A percentile compares a stretch with the other conserved stretches of the same genome.
Conservation (phyloP, 1,284 basidiomycete species). For the Leucoagaricus sp. region DNA sequence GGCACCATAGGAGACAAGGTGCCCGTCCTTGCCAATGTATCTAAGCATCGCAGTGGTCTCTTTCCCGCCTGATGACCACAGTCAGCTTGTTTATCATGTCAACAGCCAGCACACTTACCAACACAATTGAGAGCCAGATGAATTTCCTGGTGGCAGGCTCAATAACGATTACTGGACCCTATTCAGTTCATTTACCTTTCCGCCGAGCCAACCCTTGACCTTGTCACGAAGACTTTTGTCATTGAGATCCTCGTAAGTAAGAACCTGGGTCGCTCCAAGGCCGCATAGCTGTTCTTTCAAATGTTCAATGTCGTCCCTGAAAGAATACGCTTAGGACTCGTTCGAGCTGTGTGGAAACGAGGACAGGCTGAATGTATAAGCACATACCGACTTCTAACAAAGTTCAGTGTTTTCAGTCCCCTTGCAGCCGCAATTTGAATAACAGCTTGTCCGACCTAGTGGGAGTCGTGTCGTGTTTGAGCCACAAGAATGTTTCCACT, state of each 20-base stretch:
- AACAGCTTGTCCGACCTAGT: slow-evolving; percentile 74
- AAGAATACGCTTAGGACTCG: not conserved
- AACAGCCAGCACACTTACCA: slow-evolving; percentile 28
- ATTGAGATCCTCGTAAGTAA: slow-evolving; percentile 71
- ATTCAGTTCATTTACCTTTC: slow-evolving; percentile 40
- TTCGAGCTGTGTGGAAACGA: not conserved
- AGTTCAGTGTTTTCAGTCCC: slow-evolving; percentile 75
- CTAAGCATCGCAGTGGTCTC: slow-evolving; percentile 69
- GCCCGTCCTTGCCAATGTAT: slow-evolving; percentile 63
- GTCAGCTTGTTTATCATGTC: not conserved
- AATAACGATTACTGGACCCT: not conserved
- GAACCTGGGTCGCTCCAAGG: slow-evolving; percentile 73
- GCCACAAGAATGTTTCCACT: not conserved
- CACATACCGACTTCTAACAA: slow-evolving; percentile 68
- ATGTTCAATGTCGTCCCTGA: slow-evolving; percentile 52
- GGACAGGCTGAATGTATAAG: not conserved
- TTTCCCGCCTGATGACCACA: slow-evolving; percentile 51
- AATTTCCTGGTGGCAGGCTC: slow-evolving; percentile 43
- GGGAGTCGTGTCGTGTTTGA: too few relatives aligned
- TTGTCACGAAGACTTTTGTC: slow-evolving; percentile 53
- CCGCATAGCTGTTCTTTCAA: slow-evolving; percentile 52
- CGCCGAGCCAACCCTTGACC: slow-evolving; percentile 60
- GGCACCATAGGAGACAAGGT: slow-evolving; percentile 84
- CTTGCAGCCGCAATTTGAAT: slow-evolving; percentile 76
- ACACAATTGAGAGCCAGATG: slow-evolving; percentile 81